phyloP scores from a whole-genome alignment of 1,284 basidiomycete genomes.

The Ustilago curta region DNA sequence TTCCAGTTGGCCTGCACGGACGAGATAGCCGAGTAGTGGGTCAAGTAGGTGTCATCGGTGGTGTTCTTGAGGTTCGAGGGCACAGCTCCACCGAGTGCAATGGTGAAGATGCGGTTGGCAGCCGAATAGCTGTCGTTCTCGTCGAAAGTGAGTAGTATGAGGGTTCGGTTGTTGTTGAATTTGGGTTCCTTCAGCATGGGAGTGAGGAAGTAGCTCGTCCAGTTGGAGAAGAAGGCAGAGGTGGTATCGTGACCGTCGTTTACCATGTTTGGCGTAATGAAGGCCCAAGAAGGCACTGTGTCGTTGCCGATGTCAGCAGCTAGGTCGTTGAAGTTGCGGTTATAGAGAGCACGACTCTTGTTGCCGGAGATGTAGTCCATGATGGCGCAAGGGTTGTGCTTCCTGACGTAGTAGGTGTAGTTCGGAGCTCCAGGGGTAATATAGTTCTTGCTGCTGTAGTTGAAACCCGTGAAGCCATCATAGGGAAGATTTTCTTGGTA shows the following conservation, averaged over 20 bases:
- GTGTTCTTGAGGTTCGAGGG: conserved; percentile 44
- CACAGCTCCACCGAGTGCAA: conserved; percentile 52
- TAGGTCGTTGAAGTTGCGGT: conserved; percentile 77
- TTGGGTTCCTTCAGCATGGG: conserved; percentile 73
- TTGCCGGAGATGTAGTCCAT: conserved; percentile 72
- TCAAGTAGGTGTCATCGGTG: conserved; percentile 67
- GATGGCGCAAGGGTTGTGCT: conserved; percentile 74
- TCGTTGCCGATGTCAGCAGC: conserved; percentile 72
- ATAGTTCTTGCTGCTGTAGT: conserved; percentile 73
- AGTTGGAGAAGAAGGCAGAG: conserved; percentile 72
- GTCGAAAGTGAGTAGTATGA: conserved; percentile 75
- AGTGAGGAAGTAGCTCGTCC: conserved; percentile 74
- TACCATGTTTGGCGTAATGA: conserved; percentile 77
- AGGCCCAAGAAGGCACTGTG: conserved; percentile 75
- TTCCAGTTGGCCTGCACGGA: conserved; percentile 77
- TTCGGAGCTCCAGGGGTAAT: conserved; percentile 70
- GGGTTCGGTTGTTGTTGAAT: conserved; percentile 74
- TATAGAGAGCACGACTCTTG: conserved; percentile 70
- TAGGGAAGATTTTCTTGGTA: conserved; percentile 74
- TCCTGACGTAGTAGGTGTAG: conserved; percentile 70
- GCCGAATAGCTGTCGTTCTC: conserved; percentile 73
- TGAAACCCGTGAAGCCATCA: conserved; percentile 72
- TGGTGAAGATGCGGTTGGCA: conserved; percentile 64
- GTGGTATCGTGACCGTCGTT: conserved; percentile 76
- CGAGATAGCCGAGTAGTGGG: conserved; percentile 77